Conservation (phyloP, 2,329 filamentous ascomycete genomes). For the Dactylella cylindrospora region DNA sequence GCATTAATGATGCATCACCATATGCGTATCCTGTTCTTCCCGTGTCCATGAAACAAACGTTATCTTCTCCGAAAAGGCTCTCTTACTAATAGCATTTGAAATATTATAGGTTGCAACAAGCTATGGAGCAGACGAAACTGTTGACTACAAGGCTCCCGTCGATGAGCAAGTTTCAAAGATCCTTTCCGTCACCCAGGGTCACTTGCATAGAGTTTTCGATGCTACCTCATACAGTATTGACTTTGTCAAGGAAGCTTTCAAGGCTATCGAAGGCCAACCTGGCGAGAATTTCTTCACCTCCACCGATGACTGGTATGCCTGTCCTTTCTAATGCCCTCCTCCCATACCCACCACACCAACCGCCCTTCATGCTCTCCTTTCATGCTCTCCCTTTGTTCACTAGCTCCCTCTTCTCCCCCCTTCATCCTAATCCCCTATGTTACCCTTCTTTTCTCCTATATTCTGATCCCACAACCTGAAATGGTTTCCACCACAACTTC, state of each 20-base stretch:
- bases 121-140: constrained; percentile 29
- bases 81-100: no score
- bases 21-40: no score
- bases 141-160: constrained; percentile 28
- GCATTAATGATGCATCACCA: no score
- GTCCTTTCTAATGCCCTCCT: neutral
- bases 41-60: no score
- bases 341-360: constrained; percentile 1
- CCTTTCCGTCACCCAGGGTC: constrained; percentile 18
- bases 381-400: neutral
- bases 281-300: constrained; percentile 28
- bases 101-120: constrained; percentile 20
- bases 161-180: constrained; percentile 30
- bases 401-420: neutral
- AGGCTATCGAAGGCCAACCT: constrained; percentile 23
- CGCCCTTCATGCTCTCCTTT: neutral
- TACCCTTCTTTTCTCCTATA: neutral
- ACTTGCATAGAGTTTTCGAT: constrained; percentile 31
- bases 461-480: no score
- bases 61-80: no score
- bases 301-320: constrained; percentile 37
- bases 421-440: neutral
- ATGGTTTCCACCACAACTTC: no score
- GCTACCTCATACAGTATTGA: constrained; percentile 12
- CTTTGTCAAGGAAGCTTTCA: constrained; percentile 13